Base-by-base conservation (phyloP, 306 rosid species). In the Castanea crenata region DNA sequence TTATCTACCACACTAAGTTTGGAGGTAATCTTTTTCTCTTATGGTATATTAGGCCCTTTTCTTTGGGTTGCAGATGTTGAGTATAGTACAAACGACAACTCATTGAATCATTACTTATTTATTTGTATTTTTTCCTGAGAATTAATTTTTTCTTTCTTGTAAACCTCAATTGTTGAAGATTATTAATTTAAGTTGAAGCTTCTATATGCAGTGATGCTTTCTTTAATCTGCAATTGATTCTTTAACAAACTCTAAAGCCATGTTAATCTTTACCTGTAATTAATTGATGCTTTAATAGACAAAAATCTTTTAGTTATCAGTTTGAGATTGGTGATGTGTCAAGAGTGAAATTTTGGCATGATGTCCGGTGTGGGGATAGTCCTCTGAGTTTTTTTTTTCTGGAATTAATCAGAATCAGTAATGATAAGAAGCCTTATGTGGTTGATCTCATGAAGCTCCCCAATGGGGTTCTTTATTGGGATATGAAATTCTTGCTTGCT, bases 1-100 rank as follows among this genome's bases (percentile, higher is more conserved):
- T 52, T 92, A 74, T 82, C 97, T 73, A 94, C 97, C 27, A 83
- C 97, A 4, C 90, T 92, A 41, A 84, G 89, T 87, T 88, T 85
- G 79, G 89, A 92, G 95, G 97, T 94, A 87, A 77, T 27, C 25
- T 57, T 64, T 20, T 58, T 64, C 59, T 78, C 32, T 52, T 64
- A 20, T 29, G 27, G 20, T 80, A 44, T 64, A 14, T 27, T 23
- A 27, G 11, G 44, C 44, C 83, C 52, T 35, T 46, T 75, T 19
- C 52, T 76, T 75, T 77, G 27, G 11, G 73, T 13, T 63, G 8
- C 35, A 56, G 31, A 11, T 71, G 55, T 52, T 67, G 51, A 18
- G 3, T 3, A 61, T n/a, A 38, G 38, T 75, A 58, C 44, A 20
- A 62, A 55, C 59, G n/a, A 71, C 11, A 44, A 35, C n/a, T n/a